Conservation (phyloP, 108 stramenopile genomes). For the Skeletonema marinoi region DNA sequence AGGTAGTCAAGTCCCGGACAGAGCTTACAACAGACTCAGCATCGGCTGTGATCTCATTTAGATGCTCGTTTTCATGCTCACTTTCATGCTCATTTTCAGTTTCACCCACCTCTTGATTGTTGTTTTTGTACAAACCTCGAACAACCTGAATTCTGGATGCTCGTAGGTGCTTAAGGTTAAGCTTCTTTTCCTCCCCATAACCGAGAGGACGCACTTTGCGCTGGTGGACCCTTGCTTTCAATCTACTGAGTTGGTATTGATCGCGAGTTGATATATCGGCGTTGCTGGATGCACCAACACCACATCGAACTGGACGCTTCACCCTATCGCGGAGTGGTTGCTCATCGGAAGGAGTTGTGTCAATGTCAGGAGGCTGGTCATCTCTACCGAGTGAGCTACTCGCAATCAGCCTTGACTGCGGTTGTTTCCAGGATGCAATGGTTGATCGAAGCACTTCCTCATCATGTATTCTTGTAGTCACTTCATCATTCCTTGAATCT, state of each 20-base stretch:
- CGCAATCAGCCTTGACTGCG: background rate
- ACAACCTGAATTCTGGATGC: background rate
- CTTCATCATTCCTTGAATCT: background rate
- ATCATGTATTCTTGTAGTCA: background rate
- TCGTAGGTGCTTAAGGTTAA: background rate
- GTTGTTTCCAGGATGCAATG: background rate
- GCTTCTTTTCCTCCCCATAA: background rate
- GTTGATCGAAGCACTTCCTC: background rate
- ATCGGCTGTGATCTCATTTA: background rate
- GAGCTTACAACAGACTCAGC: background rate
- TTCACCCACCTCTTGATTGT: background rate
- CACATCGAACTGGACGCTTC: background rate
- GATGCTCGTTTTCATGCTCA: background rate
- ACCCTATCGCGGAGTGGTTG: background rate
- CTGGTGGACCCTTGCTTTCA: background rate
- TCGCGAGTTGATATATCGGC: background rate
- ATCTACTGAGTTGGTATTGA: background rate
- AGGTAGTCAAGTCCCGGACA: background rate
- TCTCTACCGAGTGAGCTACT: background rate
- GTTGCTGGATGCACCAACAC: background rate
- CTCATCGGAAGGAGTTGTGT: background rate
- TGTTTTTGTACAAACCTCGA: background rate
- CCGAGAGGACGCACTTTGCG: background rate
- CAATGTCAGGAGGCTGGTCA: background rate
- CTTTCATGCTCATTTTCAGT: background rate